phyloP scores from a whole-genome alignment of 768 basidiomycete genomes.

The Hydnum rufescens region DNA sequence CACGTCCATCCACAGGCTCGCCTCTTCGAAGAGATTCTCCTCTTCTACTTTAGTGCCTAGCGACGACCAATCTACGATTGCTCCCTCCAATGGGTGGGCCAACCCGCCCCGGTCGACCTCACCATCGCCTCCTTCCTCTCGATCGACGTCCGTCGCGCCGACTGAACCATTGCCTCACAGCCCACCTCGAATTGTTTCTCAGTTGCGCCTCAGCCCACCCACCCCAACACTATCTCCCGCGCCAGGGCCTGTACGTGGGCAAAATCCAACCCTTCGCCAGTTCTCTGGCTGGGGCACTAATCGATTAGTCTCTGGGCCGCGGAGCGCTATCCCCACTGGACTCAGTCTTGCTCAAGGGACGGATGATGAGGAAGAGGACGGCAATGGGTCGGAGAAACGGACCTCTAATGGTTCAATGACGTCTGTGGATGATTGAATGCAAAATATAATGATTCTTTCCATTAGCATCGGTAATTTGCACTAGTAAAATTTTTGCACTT shows the following conservation, averaged over 20 bases:
- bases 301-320: too few relatives aligned
- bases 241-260: not conserved
- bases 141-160: too few relatives aligned
- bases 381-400: not conserved
- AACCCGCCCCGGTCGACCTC: not conserved
- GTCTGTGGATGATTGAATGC: not conserved
- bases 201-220: too few relatives aligned
- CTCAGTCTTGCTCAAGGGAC: not conserved
- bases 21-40: not conserved
- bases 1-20: too few relatives aligned
- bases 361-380: slow-evolving; percentile 1
- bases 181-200: too few relatives aligned
- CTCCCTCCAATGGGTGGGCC: not conserved
- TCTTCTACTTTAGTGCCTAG: not conserved
- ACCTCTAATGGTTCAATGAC: slow-evolving; percentile 3
- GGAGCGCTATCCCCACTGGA: not conserved
- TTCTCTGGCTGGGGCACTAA: too few relatives aligned
- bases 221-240: not conserved
- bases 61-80: not conserved
- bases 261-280: not conserved
- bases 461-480: too few relatives aligned
- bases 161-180: too few relatives aligned
- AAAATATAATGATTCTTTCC: too few relatives aligned
- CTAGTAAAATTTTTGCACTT: too few relatives aligned
- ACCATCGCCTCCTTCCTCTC: too few relatives aligned